Evolutionary conservation across 192 early-diverging fungal species (phyloP).

Genomic region (Lobosporangium transversale): DNA sequence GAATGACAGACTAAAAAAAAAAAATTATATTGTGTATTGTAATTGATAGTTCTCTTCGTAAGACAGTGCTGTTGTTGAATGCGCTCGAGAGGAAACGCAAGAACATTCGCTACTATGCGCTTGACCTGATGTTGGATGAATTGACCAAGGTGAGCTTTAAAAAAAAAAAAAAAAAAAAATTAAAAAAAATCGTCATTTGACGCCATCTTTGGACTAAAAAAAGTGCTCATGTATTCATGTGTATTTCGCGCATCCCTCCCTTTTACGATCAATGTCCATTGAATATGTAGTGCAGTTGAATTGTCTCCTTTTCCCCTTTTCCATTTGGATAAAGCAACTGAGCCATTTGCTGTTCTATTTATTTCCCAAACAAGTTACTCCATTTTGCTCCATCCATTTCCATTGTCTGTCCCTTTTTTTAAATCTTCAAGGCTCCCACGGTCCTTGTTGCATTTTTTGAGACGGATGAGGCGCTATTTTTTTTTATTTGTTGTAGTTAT

Average conservation of each 20-base stretch:
- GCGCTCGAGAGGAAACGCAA: constrained; percentile 71
- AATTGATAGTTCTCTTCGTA: constrained; percentile 77
- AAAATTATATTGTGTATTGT: neutral
- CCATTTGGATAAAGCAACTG: no score
- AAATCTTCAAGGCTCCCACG: no score
- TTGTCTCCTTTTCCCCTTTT: no score
- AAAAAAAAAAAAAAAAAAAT: neutral
- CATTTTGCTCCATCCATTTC: neutral
- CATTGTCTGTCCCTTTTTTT: neutral
- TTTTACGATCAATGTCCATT: no score
- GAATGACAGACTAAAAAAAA: no score
- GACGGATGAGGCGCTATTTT: no score
- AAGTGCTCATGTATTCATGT: no score
- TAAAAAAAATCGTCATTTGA: constrained; percentile 34
- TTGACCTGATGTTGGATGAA: constrained; percentile 87
- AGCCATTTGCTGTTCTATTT: no score
- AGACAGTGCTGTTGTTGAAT: constrained; percentile 84
- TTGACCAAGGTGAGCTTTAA: constrained; percentile 65
- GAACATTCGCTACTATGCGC: constrained; percentile 85
- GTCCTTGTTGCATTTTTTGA: no score
- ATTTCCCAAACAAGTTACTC: neutral
- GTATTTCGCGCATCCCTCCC: no score
- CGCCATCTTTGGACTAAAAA: constrained; percentile 17
- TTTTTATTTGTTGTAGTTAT: constrained; percentile 16
- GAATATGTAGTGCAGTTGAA: no score